A percentile compares a stretch with the other conserved stretches of the same genome.
phyloP scores from a whole-genome alignment of 2,329 filamentous ascomycete species.

The Phialophora tarda region DNA sequence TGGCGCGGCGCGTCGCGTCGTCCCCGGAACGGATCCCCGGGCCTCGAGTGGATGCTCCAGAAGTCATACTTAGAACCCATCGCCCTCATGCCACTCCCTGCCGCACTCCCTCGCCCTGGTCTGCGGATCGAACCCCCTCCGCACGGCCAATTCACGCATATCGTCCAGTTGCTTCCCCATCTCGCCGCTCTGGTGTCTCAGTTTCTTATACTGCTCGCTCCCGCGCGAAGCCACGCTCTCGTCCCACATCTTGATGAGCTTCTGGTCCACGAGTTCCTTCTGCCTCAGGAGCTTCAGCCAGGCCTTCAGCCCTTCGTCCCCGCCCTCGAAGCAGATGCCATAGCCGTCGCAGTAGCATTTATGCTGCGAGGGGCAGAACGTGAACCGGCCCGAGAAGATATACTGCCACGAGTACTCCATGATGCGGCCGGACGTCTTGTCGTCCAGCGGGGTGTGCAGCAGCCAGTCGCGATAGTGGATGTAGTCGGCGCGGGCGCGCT shows the following conservation, averaged over 20 bases:
- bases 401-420: conserved; percentile 71
- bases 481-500: conserved; percentile 61
- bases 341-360: conserved; percentile 69
- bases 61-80: conserved; percentile 54
- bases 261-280: conserved; percentile 48
- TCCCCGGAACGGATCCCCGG: neutral
- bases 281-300: conserved; percentile 55
- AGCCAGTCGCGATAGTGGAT: conserved; percentile 66
- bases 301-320: conserved; percentile 53
- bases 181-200: conserved; percentile 52
- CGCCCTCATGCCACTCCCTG: conserved; percentile 60
- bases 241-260: conserved; percentile 50
- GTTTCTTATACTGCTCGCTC: conserved; percentile 45
- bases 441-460: conserved; percentile 60
- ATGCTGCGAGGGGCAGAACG: conserved; percentile 56
- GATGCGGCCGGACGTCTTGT: conserved; percentile 63
- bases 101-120: conserved; percentile 60
- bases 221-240: conserved; percentile 33
- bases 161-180: conserved; percentile 52
- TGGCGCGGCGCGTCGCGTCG: neutral
- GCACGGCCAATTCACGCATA: conserved; percentile 52
- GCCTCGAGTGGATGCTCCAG: too few species aligned
- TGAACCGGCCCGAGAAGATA: conserved; percentile 60
- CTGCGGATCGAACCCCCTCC: conserved; percentile 58
- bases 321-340: conserved; percentile 64